Base-by-base conservation (phyloP, 768 basidiomycete species). In the Cystofilobasidium bisporidii region DNA sequence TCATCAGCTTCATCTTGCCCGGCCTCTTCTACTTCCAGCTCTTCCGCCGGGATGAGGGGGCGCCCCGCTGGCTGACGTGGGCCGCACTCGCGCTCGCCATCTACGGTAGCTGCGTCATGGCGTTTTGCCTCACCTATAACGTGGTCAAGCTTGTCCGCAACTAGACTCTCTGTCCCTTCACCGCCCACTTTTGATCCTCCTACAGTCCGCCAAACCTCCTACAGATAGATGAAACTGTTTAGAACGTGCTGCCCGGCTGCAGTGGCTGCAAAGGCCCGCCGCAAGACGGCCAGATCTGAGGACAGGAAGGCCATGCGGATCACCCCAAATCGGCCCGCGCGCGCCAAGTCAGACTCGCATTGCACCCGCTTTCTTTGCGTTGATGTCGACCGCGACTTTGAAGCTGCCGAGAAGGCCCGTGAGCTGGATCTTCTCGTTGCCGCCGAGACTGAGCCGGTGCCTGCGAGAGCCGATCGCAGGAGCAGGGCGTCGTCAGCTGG, bases 1-100 rank as follows among this genome's bases (percentile, higher is more conserved):
- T 92, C 24, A 91, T 98, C 67, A 92, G 90, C 1, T 98, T 97
- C 79, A 96, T 98, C 73, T 82, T 96, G 41, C 93, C 92, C 0
- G 92, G 72, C 33, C 78, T 92, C 60, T 88, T 96, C 75, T 96
- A 89, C 79, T 97, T 90, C 87, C 72, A 89, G 85, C 80, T 94
- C 71, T 86, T 87, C 69, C 84, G 85, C 69, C 77, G 84, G 61
- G 86, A 91, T 73, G 79, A 80, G 10, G 81, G 80, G 28, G 79
- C 79, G 61, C 83, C 80, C 72, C 78, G 77, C 61, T 72, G 81
- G 69, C 83, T 88, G 72, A 81, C 81, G 67, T 84, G 80, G 58
- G 82, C 85, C 28, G 81, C 85, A 1, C 77, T 92, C 53, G 86
- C 79, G 15, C 77, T 97, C 68, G 81, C 83, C 24, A 75, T 83